Conservation (phyloP, 805 yeast species). For the Isabelozyma pseudorhagii region DNA sequence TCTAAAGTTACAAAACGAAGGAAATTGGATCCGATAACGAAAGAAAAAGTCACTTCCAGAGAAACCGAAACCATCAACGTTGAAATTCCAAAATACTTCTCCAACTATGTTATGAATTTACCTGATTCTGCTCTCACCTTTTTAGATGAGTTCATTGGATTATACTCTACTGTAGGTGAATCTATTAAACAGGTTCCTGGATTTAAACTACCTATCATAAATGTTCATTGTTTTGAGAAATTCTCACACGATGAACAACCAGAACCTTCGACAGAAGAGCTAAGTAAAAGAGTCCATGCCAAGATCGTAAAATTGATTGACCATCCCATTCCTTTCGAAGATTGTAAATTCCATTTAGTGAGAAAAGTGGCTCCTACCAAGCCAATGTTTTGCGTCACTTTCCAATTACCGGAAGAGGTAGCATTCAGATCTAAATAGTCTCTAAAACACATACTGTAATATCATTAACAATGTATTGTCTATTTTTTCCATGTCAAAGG, state of each 20-base stretch:
- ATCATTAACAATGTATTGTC: background rate
- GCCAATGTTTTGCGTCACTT: conserved; percentile 90
- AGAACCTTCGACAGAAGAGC: conserved; percentile 66
- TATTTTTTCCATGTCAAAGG: too few species aligned
- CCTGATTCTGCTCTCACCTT: conserved; percentile 92
- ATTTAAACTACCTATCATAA: conserved; percentile 67
- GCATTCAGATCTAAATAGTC: conserved; percentile 40
- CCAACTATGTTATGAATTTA: conserved; percentile 89
- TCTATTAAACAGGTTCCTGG: conserved; percentile 36
- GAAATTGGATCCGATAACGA: conserved; percentile 26
- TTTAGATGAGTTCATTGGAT: conserved; percentile 71
- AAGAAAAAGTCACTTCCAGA: conserved; percentile 10
- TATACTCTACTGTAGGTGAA: conserved; percentile 47
- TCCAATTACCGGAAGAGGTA: conserved; percentile 64
- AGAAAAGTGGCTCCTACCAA: conserved; percentile 96
- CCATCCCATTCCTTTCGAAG: conserved; percentile 45
- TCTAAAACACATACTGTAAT: background rate
- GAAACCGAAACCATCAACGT: conserved; percentile 13
- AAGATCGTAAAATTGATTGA: conserved; percentile 42
- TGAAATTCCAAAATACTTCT: conserved; percentile 50
- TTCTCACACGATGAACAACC: conserved; percentile 65
- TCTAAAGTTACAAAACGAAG: conserved; percentile 34
- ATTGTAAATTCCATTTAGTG: conserved; percentile 71
- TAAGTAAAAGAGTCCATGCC: conserved; percentile 64
- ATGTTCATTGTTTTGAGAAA: conserved; percentile 92